phyloP scores from a whole-genome alignment of 257 asterid species.

The Cruciata laevipes region DNA sequence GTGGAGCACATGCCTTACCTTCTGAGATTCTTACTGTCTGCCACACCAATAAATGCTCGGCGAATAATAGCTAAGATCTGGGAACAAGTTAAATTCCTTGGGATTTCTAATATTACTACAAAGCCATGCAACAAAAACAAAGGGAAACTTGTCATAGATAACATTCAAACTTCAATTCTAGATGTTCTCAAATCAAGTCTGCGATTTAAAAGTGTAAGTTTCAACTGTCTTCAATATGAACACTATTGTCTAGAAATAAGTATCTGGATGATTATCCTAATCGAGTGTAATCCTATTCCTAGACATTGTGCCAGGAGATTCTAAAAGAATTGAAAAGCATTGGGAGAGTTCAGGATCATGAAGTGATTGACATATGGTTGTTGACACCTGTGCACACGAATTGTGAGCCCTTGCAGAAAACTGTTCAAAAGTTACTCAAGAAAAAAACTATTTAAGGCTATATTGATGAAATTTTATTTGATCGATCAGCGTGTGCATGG shows the following conservation, averaged over 20 bases:
- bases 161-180: conserved; percentile 52
- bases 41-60: conserved; percentile 63
- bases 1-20: conserved; percentile 71
- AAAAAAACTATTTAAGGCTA: conserved; percentile 70
- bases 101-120: conserved; percentile 32
- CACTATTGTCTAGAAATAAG: too few species aligned
- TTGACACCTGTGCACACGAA: conserved; percentile 52
- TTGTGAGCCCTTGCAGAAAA: conserved; percentile 58
- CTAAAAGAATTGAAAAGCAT: conserved; percentile 66
- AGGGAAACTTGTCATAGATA: conserved; percentile 54
- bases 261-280: background rate
- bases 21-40: conserved; percentile 66
- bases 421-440: conserved; percentile 60
- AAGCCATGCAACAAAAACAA: conserved; percentile 49
- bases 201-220: conserved; percentile 66
- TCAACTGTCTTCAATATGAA: background rate
- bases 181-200: conserved; percentile 73
- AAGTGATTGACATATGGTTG: conserved; percentile 78
- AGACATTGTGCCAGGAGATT: conserved; percentile 74
- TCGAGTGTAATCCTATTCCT: conserved; percentile 5
- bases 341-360: conserved; percentile 59
- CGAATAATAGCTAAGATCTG: conserved; percentile 65
- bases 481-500: conserved; percentile 60
- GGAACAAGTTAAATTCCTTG: conserved; percentile 55
- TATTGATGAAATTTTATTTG: conserved; percentile 58